phyloP scores from a whole-genome alignment of 257 asterid genomes.

The Jaltomata sinuosa region DNA sequence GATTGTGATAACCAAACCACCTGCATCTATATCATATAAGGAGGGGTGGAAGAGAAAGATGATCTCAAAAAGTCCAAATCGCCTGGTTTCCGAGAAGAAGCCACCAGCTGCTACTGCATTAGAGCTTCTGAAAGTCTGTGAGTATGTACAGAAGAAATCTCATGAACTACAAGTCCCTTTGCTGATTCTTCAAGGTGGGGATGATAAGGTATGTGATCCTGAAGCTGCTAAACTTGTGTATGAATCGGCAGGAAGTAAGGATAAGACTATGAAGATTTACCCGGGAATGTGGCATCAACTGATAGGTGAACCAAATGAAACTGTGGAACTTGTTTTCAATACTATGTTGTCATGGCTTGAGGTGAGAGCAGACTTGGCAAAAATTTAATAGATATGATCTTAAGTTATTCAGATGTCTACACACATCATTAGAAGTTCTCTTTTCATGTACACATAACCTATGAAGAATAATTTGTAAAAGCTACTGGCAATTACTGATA shows the following conservation, averaged over 20 bases:
- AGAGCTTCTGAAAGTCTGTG: constrained; percentile 52
- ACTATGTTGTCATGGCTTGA: constrained; percentile 7
- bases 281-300: constrained; percentile 68
- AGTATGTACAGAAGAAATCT: constrained; percentile 28
- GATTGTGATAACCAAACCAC: constrained; percentile 41
- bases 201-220: constrained; percentile 60
- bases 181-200: constrained; percentile 67
- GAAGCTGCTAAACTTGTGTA: constrained; percentile 42
- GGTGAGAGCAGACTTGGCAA: constrained; percentile 1
- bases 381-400: neutral
- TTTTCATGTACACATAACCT: neutral
- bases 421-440: neutral
- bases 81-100: constrained; percentile 31
- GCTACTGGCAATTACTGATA: neutral
- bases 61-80: constrained; percentile 45
- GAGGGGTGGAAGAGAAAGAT: constrained; percentile 57
- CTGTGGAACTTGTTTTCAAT: constrained; percentile 6
- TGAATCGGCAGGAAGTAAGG: constrained; percentile 40
- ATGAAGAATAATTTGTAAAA: neutral
- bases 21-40: constrained; percentile 33
- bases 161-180: constrained; percentile 42
- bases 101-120: constrained; percentile 57
- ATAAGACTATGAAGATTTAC: constrained; percentile 58
- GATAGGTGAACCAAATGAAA: constrained; percentile 18
- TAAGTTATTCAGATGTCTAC: neutral